Evolutionary conservation across 345 rosid genomes (phyloP).

Genomic region (Cardamine resedifolia): DNA sequence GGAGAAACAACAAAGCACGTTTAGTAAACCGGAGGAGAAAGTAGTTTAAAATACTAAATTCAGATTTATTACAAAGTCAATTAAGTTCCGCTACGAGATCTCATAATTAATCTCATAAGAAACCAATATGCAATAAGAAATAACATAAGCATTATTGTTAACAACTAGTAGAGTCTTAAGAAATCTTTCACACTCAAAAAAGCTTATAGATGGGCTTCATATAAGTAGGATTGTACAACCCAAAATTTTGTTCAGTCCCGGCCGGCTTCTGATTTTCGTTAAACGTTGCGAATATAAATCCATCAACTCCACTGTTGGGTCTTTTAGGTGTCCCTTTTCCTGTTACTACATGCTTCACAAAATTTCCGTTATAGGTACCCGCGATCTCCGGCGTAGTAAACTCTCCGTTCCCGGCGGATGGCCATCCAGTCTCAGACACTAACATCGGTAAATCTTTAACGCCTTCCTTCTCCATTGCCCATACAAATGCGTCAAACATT

Average conservation of each 20-base stretch:
- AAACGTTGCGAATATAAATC: conserved; percentile 35
- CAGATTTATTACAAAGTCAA: not conserved
- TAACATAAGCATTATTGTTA: not conserved
- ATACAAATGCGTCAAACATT: conserved; percentile 38
- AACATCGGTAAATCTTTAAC: conserved; percentile 1
- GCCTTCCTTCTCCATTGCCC: conserved; percentile 38
- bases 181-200: conserved; percentile 8
- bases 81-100: not conserved
- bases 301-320: not conserved
- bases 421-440: conserved; percentile 47
- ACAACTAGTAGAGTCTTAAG: not conserved
- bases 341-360: conserved; percentile 16
- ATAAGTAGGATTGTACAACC: conserved; percentile 30
- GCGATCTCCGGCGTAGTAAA: conserved; percentile 33
- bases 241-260: conserved; percentile 37
- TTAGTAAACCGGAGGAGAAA: not conserved
- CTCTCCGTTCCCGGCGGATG: conserved; percentile 41
- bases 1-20: not conserved
- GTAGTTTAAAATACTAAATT: not conserved
- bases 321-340: conserved; percentile 42
- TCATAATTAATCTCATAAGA: not conserved
- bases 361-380: conserved; percentile 24
- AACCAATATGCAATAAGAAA: not conserved
- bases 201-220: conserved; percentile 30
- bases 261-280: conserved; percentile 28